Evolutionary conservation across 805 yeast species (phyloP), one percentile per base, ranked within the genome.

Genomic region (Sugiyamaella floridensis): DNA sequence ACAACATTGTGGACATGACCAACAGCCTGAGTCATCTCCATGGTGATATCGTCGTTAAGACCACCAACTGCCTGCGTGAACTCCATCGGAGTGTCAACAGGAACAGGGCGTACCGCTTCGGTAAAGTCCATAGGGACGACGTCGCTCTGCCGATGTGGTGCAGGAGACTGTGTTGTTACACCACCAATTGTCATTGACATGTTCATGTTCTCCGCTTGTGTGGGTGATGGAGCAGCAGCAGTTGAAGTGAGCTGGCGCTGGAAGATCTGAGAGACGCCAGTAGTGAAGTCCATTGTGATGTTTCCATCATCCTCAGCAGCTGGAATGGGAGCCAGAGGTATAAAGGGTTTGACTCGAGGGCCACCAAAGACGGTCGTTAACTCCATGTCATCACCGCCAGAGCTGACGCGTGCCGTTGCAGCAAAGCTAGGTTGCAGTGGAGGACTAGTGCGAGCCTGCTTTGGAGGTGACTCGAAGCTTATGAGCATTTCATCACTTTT

Each of bases 31-130:
- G 58, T 50, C 20, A 55, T 37, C 6, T 55, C 49, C 58, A 55
- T 55, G 19, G 55, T 51, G 18, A 32, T 45, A 20, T 58, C 61
- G 16, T 57, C 60, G 1, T 55, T 58, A 16, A 28, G 42, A 12
- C 29, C 19, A 4, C 44, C 44, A 4, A 43, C 48, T 43, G 41
- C 49, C 15, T 50, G 40, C 9, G 53, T 50, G 14, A 50, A 45
- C 4, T 50, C 49, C 53, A 50, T 50, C 10, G 14, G 45, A 28
- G 20, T 26, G 2, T 11, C 51, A 12, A 19, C 29, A 12, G 45
- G 19, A 4, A 18, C 47, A 45, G 18, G 14, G 9, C 37, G 22
- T 12, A 19, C 45, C 18, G 37, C 37, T 11, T 14, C n/a, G 37
- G 37, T 32, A 11, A 32, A 32, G 3, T 32, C 37, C 37, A 32